Base-by-base conservation (phyloP, 371 early-diverging fungal species). In the Enterocytospora artemiae region DNA sequence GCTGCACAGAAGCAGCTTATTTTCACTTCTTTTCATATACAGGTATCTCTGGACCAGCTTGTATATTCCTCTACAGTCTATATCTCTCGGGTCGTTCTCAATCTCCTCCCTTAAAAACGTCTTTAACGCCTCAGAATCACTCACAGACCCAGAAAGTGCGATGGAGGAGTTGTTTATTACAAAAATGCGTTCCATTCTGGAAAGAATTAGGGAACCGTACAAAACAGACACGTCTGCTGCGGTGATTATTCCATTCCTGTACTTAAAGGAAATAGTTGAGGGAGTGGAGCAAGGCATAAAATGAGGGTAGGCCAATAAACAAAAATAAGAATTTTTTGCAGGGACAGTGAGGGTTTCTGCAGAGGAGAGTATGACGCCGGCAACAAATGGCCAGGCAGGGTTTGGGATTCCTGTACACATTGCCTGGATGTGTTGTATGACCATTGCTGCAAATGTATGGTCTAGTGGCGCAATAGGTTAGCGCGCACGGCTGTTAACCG, bases 231-330 rank as follows among this genome's bases (percentile, higher is more conserved):
- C 88, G 76, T 96, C 94, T 12, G 93, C 88, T 9, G 91, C 89
- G 81, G 93, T 84, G 86, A 96, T 90, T 52, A 96, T 82, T 62
- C 96, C 94, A 69, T 90, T 91, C 76, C 88, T 91, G 83, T 87
- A 94, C 77, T 87, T 88, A 76, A 96, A 59, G n/a, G 61, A 31
- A 44, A 74, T 39, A 45, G 37, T 27, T 36, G 67, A 18, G 31
- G 67, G n/a, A 28, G 31, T 54, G 33, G 33, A 12, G 12, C 12
- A 16, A 22, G 50, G 12, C 50, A 50, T 50, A 41, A 41, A n/a
- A n/a, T n/a, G n/a, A n/a, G n/a, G n/a, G n/a, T n/a, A n/a, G n/a
- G n/a, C n/a, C n/a, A n/a, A n/a, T n/a, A n/a, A n/a, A n/a, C n/a
- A n/a, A n/a, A n/a, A n/a, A n/a, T n/a, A n/a, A n/a, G n/a, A n/a